phyloP scores from a whole-genome alignment of 1,139 yeast species.

The Saccharomyces hybrid region DNA sequence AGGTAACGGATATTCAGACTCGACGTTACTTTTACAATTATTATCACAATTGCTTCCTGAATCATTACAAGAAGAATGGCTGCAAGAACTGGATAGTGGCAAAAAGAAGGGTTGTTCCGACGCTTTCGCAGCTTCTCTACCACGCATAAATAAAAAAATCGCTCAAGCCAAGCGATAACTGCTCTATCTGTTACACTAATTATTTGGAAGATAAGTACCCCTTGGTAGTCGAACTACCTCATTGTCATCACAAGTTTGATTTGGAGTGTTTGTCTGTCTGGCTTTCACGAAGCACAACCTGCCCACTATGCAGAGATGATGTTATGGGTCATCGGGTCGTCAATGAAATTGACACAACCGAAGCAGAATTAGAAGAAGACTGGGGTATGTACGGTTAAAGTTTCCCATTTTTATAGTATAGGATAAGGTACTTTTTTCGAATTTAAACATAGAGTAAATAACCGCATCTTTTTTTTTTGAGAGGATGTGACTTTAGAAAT shows the following conservation, averaged over 20 bases:
- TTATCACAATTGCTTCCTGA: constrained; percentile 24
- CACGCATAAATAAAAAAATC: constrained; percentile 51
- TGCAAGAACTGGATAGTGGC: constrained; percentile 18
- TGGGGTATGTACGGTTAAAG: constrained; percentile 69
- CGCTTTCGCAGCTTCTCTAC: constrained; percentile 65
- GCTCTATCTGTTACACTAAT: constrained; percentile 77
- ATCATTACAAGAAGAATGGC: constrained; percentile 25
- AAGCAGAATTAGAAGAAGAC: constrained; percentile 59
- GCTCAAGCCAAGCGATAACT: constrained; percentile 50
- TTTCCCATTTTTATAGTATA: background rate
- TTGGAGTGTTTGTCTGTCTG: constrained; percentile 88
- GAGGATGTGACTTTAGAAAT: background rate
- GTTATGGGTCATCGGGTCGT: constrained; percentile 42
- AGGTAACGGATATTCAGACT: constrained; percentile 10
- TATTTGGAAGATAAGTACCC: constrained; percentile 73
- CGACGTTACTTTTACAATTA: constrained; percentile 21
- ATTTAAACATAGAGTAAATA: background rate
- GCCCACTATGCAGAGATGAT: constrained; percentile 82
- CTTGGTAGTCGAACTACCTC: constrained; percentile 67
- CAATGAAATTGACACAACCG: constrained; percentile 48
- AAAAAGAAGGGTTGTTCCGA: constrained; percentile 55
- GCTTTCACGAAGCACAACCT: constrained; percentile 70
- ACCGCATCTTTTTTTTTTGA: background rate
- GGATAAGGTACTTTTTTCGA: background rate
- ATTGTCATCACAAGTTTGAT: constrained; percentile 74